phyloP scores from a whole-genome alignment of 805 yeast genomes.

The Candida hungchunana region DNA sequence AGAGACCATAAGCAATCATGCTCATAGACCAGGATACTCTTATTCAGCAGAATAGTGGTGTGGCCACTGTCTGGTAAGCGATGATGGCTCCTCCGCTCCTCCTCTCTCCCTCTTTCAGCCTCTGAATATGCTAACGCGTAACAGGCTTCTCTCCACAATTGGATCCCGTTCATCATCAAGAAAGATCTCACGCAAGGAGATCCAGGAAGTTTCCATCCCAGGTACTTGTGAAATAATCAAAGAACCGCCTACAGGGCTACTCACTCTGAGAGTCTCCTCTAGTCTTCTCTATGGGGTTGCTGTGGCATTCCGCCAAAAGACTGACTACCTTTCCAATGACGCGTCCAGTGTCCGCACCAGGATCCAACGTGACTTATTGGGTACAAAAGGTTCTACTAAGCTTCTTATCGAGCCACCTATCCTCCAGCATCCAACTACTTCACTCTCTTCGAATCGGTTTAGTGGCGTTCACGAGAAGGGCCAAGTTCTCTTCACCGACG shows the following conservation, averaged over 20 bases:
- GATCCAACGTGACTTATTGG: constrained; percentile 21
- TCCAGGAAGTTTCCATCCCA: constrained; percentile 39
- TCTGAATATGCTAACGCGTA: constrained; percentile 1
- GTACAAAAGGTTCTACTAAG: constrained; percentile 5
- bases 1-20: too few species aligned
- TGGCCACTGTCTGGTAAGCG: constrained; percentile 29
- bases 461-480: background rate
- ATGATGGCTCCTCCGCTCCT: background rate
- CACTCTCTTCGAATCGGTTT: background rate
- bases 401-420: constrained; percentile 9
- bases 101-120: background rate
- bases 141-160: constrained; percentile 36
- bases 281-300: constrained; percentile 44
- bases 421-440: constrained; percentile 4
- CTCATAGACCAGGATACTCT: constrained; percentile 20
- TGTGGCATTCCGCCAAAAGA: constrained; percentile 43
- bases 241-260: constrained; percentile 17
- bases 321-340: constrained; percentile 37
- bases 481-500: constrained; percentile 30
- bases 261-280: constrained; percentile 33
- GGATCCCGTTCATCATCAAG: constrained; percentile 32
- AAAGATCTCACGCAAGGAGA: constrained; percentile 30
- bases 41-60: constrained; percentile 23
- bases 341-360: constrained; percentile 20
- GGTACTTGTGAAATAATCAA: constrained; percentile 33